These are phyloP conservation scores for Arachis stenosperma DNA, from an alignment of 306 rosid genomes.

Conservation along the genomic window DNA sequence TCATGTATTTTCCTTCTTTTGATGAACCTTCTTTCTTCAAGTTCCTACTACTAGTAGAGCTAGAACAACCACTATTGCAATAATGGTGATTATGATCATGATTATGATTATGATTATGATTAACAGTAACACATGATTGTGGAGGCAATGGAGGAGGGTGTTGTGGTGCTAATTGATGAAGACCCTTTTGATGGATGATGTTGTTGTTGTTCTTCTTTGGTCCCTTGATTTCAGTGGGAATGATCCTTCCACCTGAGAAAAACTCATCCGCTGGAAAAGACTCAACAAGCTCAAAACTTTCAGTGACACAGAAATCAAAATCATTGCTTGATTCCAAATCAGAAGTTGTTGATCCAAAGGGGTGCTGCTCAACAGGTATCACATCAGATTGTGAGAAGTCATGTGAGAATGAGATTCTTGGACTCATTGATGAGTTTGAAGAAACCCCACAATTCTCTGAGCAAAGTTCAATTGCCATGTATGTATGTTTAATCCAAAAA, in stretches of 20 bases:
- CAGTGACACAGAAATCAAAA: slow-evolving; percentile 69
- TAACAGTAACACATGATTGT: slow-evolving; percentile 1
- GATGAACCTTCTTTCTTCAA: slow-evolving; percentile 40
- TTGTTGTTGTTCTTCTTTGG: slow-evolving; percentile 7
- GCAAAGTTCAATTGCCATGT: slow-evolving; percentile 65
- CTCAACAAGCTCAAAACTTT: slow-evolving; percentile 61
- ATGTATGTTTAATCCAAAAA: slow-evolving; percentile 42
- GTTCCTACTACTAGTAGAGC: neutral
- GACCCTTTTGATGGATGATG: slow-evolving; percentile 37
- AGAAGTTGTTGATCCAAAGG: slow-evolving; percentile 61
- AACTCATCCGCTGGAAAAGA: slow-evolving; percentile 87
- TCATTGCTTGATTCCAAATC: slow-evolving; percentile 61
- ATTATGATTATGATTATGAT: neutral
- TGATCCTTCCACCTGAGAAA: slow-evolving; percentile 78
- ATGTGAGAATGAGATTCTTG: slow-evolving; percentile 86
- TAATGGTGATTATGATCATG: too few species aligned
- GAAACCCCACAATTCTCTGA: slow-evolving; percentile 53
- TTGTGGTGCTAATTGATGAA: neutral
- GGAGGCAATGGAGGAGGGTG: slow-evolving; percentile 41
- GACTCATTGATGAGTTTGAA: slow-evolving; percentile 46
- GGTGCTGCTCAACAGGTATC: slow-evolving; percentile 68
- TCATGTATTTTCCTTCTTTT: slow-evolving; percentile 39
- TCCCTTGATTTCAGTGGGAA: slow-evolving; percentile 68
- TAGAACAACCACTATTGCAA: too few species aligned
- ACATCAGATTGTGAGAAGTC: slow-evolving; percentile 65